These are phyloP conservation scores for Lactarius hatsudake DNA, from an alignment of 768 basidiomycete species.

Conservation along the genomic window DNA sequence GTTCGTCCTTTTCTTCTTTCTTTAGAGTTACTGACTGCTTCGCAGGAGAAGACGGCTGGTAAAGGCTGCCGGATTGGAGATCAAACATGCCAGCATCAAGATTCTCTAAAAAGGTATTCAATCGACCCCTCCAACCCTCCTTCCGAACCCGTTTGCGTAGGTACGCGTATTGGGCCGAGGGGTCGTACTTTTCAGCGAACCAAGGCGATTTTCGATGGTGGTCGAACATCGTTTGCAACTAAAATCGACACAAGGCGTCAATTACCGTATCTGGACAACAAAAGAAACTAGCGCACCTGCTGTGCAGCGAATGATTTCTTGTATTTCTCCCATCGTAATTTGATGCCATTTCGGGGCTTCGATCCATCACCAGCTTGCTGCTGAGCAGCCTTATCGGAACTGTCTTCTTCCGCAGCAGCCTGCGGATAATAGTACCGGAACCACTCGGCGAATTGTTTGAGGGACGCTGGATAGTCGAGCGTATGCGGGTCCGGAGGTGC, in stretches of 20 bases:
- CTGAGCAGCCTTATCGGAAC: slow-evolving; percentile 78
- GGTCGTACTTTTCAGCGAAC: slow-evolving; percentile 96
- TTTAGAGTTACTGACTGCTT: slow-evolving; percentile 46
- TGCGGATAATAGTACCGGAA: slow-evolving; percentile 74
- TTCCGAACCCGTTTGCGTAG: slow-evolving; percentile 77
- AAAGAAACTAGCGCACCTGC: slow-evolving; percentile 59
- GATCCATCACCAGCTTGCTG: slow-evolving; percentile 79
- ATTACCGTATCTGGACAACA: slow-evolving; percentile 4
- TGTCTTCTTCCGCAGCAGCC: slow-evolving; percentile 79
- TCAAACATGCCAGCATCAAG: slow-evolving; percentile 86
- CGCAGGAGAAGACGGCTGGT: slow-evolving; percentile 44
- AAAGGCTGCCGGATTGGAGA: slow-evolving; percentile 64
- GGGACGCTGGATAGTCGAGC: slow-evolving; percentile 73
- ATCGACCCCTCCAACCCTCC: slow-evolving; percentile 78
- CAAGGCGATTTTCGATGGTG: slow-evolving; percentile 94
- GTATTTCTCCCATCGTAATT: slow-evolving; percentile 86
- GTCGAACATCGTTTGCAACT: slow-evolving; percentile 96
- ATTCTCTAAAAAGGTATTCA: slow-evolving; percentile 71
- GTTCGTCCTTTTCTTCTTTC: slow-evolving; percentile 47
- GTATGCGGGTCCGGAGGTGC: slow-evolving; percentile 77
- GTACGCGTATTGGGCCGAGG: slow-evolving; percentile 61
- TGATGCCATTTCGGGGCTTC: slow-evolving; percentile 82
- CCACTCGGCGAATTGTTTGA: slow-evolving; percentile 89
- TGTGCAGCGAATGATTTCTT: slow-evolving; percentile 85
- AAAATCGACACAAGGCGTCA: slow-evolving; percentile 10